Base-by-base conservation (phyloP, 2,329 filamentous ascomycete genomes). In the Neonectria sp. region DNA sequence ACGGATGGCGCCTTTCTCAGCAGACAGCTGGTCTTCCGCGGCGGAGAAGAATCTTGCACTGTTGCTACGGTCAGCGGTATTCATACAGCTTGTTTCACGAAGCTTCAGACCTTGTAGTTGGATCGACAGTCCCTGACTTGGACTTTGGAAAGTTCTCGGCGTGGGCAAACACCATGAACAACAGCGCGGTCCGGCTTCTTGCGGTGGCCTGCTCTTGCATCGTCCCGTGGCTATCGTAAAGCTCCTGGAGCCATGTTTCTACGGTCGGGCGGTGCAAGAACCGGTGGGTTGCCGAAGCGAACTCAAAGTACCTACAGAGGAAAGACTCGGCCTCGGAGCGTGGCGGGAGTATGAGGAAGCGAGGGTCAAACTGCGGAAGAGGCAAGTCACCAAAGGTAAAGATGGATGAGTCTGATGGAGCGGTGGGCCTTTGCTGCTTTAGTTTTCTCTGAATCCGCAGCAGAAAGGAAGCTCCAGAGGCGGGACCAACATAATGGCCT, bases 241-340 rank as follows among this genome's bases (percentile, higher is more conserved):
- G 79, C 24, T 83, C 76, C 35, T 81, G 77, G 6, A 84, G 73
- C 84, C 85, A 87, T 9, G 71, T 65, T 63, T 86, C 82, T 3
- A 88, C 81, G 2, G 82, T 85, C 0, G 84, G 83, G 3, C 86
- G 79, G 71, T 88, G 86, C 35, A 89, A 73, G 66, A 88, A 88
- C 1, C 86, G 81, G 68, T 89, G 86, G 0, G 87, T 89, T 3
- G 87, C 86, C 29, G 87, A 84, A 4, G 86, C 85, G 64, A 86
- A 86, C 55, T 88, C 86, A 71, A 89, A 89, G 62, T 89, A 89
- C 13, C 85, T 76, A 25, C 80, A 78, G 0, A 88, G 76, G 6
- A 89, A 67, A 0, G 63, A 45, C 15, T 75, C 71, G 7, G 75
- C 75, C 11, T 76, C 76, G 3, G 79, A 70, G 25, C 79, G 76